Conservation (phyloP, 2,329 filamentous ascomycete species). For the Exophiala aquamarina region DNA sequence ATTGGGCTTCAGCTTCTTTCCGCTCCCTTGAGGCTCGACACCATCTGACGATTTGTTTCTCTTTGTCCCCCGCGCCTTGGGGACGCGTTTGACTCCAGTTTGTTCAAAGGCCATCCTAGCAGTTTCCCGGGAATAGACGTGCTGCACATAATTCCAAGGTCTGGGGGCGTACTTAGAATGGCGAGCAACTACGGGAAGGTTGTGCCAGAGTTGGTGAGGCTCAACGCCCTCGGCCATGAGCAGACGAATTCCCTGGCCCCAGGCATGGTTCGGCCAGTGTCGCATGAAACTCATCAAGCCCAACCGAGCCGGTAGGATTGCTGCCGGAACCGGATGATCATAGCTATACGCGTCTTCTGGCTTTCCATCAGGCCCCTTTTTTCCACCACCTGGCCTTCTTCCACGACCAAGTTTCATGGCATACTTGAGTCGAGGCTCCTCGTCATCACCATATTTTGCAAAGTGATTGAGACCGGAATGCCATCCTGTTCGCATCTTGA, state of each 20-base stretch:
- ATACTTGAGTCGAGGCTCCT: constrained; percentile 6
- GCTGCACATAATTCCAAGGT: constrained; percentile 27
- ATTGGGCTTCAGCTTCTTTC: no score
- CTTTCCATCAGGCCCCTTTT: background rate
- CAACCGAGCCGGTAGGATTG: constrained; percentile 17
- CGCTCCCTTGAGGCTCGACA: no score
- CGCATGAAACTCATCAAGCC: constrained; percentile 19
- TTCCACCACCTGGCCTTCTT: background rate
- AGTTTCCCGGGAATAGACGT: constrained; percentile 19
- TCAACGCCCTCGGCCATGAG: constrained; percentile 23
- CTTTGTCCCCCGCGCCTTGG: background rate
- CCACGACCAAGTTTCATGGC: constrained; percentile 4
- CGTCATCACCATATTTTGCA: constrained; percentile 13
- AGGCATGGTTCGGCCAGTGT: constrained; percentile 24
- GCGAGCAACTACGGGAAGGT: constrained; percentile 15
- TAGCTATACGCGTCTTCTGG: no score
- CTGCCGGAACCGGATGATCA: constrained; percentile 1
- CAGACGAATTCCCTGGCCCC: constrained; percentile 23
- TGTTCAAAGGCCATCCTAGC: constrained; percentile 18
- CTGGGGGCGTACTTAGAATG: constrained; percentile 3
- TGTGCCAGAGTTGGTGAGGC: constrained; percentile 17
- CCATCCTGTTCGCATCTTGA: no score
- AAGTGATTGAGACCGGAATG: constrained; percentile 11
- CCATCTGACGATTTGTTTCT: no score
- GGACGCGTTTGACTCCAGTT: constrained; percentile 6